A percentile compares a stretch with the other conserved stretches of the same genome.
These are phyloP conservation scores for Cryptococcus sp. DNA, from an alignment of 1,284 basidiomycete species.

Conservation along the genomic window DNA sequence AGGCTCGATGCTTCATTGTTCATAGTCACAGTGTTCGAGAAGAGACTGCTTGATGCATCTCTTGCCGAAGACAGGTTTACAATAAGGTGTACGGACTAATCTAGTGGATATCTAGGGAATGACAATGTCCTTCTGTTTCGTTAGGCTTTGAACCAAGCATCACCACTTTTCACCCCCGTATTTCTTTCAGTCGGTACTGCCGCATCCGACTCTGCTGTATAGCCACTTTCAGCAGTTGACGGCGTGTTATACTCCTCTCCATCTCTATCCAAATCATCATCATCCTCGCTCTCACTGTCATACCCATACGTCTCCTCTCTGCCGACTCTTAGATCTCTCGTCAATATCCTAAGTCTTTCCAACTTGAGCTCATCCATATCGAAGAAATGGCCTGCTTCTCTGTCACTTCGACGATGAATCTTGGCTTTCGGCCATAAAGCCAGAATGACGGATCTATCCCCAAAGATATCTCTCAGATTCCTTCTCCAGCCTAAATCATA, in stretches of 20 bases:
- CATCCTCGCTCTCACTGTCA: neutral
- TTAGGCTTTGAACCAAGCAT: too few species aligned
- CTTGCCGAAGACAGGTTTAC: too few species aligned
- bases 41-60: too few species aligned
- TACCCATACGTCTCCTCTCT: neutral
- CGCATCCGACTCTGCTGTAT: too few species aligned
- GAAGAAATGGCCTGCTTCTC: constrained; percentile 31
- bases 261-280: neutral
- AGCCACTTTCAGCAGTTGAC: neutral
- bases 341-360: constrained; percentile 21
- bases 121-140: too few species aligned
- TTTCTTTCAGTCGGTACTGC: too few species aligned
- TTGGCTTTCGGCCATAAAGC: constrained; percentile 1
- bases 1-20: too few species aligned
- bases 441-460: constrained; percentile 11
- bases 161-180: too few species aligned
- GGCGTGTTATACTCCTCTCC: neutral
- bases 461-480: constrained; percentile 49
- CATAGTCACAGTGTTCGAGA: too few species aligned
- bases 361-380: constrained; percentile 25
- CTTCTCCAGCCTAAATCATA: constrained; percentile 72
- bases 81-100: too few species aligned
- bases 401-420: constrained; percentile 3
- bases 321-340: constrained; percentile 26
- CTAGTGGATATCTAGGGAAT: too few species aligned